Evolutionary conservation across 2,329 filamentous ascomycete genomes (phyloP), one percentile per base, ranked within the genome.

Genomic region (Curvularia lunata): DNA sequence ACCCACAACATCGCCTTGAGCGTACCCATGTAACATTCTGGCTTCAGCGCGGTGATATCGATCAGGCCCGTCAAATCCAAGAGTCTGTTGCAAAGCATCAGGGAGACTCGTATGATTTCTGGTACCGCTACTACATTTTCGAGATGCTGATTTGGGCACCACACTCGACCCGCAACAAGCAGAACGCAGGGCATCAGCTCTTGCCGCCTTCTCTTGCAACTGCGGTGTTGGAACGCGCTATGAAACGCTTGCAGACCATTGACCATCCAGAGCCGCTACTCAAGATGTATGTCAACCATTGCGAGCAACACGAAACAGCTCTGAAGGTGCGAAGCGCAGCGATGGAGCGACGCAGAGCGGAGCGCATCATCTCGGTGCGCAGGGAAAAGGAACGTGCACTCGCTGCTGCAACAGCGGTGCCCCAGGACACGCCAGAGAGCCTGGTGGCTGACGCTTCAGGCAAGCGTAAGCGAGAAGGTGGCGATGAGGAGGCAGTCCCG

Each of bases 11-110:
- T 75, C 89, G 93, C 10, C 84, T 98, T 5, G 92, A 98, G 76
- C 88, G 91, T 53, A 96, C 97, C 54, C 89, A 95, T 63, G 94
- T 97, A 67, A 92, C 96, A 72, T 97, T 94, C 72, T 83, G 96
- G 48, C 93, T 91, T 3, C 91, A 97, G 74, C 92, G 91, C 64
- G 88, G 88, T 25, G 89, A 91, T 40, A 81, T 91, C 51, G 86
- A 91, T 19, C 88, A 88, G 55, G 95, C 94, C 2, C 86, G 95
- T 38, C 83, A 84, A 16, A 86, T 90, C 47, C 98, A 91, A 87
- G 87, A 90, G 63, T 85, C 86, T 18, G 82, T 98, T 28, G 84
- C 85, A 21, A 80, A 85, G n/a, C 82, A 84, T 18, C 86, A 92
- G 54, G 87, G 88, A 28, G 86, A 92, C 66, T 93, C 88, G 66